Evolutionary conservation across 164 flowering plant genomes (phyloP).

Genomic region (Tetracentron sinense): DNA sequence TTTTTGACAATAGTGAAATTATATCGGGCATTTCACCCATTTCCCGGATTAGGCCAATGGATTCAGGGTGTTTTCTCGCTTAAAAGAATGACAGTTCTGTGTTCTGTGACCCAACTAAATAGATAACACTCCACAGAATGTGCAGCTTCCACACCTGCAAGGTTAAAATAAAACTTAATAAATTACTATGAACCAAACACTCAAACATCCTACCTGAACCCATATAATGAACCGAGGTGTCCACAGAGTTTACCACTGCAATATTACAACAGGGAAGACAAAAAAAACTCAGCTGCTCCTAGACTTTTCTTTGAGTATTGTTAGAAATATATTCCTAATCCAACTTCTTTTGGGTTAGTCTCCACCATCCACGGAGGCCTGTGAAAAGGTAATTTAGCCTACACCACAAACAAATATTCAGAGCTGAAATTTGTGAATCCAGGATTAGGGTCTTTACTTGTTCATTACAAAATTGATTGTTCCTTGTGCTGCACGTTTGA

Average conservation of each 20-base stretch:
- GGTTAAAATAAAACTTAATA: not conserved
- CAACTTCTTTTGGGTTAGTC: slow-evolving; percentile 75
- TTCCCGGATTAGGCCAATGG: not conserved
- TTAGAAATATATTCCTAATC: slow-evolving; percentile 76
- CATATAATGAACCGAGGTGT: not conserved
- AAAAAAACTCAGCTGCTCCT: not conserved
- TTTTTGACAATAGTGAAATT: not conserved
- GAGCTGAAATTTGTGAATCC: too few relatives aligned
- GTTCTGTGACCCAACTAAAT: not conserved
- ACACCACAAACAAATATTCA: too few relatives aligned
- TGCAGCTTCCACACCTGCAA: slow-evolving; percentile 4
- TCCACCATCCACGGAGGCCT: slow-evolving; percentile 99
- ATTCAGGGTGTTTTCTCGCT: not conserved
- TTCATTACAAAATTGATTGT: slow-evolving; percentile 84
- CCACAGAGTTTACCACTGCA: not conserved
- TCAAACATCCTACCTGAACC: not conserved
- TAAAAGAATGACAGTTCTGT: not conserved
- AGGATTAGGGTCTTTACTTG: slow-evolving; percentile 44
- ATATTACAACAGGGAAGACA: not conserved
- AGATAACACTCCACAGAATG: not conserved
- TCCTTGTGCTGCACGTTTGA: slow-evolving; percentile 80
- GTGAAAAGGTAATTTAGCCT: slow-evolving; percentile 4
- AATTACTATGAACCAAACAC: not conserved
- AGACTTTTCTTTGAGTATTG: not conserved
- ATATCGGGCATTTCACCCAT: not conserved